These are phyloP conservation scores for Taphrina flavorubra DNA, from an alignment of 1,139 yeast genomes.

Conservation along the genomic window DNA sequence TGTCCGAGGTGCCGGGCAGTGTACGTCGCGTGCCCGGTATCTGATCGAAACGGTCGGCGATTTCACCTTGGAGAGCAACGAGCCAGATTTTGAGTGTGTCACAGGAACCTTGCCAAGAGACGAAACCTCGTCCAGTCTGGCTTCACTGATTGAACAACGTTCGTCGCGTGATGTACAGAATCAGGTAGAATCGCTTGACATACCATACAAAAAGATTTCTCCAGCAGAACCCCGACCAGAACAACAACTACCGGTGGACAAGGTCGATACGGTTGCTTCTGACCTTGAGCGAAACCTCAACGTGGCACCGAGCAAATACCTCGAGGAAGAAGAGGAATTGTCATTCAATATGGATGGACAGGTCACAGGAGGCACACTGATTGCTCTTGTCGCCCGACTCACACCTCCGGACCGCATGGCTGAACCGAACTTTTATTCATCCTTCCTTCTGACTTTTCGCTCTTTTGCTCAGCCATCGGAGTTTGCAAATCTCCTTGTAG, in stretches of 20 bases:
- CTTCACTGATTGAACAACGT: conserved; percentile 15
- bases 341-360: conserved; percentile 74
- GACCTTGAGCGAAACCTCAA: not conserved
- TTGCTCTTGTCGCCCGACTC: conserved; percentile 79
- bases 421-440: conserved; percentile 70
- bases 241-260: not conserved
- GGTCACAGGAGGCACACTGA: conserved; percentile 83
- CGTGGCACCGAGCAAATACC: not conserved
- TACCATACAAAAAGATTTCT: conserved; percentile 30
- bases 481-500: conserved; percentile 69
- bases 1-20: conserved; percentile 52
- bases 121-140: conserved; percentile 23
- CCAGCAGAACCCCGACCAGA: conserved; percentile 14
- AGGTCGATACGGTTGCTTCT: not conserved
- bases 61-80: conserved; percentile 59
- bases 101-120: conserved; percentile 69
- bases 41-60: conserved; percentile 69
- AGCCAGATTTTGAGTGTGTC: conserved; percentile 53
- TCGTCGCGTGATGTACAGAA: conserved; percentile 28
- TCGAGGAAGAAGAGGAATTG: conserved; percentile 49
- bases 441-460: conserved; percentile 81
- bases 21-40: conserved; percentile 58
- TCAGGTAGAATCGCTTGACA: conserved; percentile 28
- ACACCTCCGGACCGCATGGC: conserved; percentile 73
- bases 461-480: conserved; percentile 73